Conservation (phyloP, 1,284 basidiomycete species). For the Ceratobasidium sp. region DNA sequence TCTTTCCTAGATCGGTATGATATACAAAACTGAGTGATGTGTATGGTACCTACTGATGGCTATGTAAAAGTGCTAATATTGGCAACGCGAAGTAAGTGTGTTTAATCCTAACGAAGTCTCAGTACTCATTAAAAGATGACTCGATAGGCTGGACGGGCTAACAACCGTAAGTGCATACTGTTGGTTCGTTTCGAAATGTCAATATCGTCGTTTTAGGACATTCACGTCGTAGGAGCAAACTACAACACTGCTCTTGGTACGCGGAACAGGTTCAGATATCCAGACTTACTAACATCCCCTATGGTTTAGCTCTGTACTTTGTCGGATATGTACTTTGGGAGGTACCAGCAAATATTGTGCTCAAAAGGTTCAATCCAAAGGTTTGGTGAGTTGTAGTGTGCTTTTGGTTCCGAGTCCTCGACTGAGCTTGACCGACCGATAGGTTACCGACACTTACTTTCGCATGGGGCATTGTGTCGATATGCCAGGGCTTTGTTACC, state of each 20-base stretch:
- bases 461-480: conserved; percentile 71
- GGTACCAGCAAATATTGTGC: conserved; percentile 74
- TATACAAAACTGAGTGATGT: not conserved
- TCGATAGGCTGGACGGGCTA: conserved; percentile 63
- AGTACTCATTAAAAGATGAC: not conserved
- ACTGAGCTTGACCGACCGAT: not conserved
- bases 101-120: conserved; percentile 44
- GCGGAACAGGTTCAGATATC: conserved; percentile 51
- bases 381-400: conserved; percentile 61
- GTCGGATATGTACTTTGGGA: conserved; percentile 77
- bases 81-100: conserved; percentile 72
- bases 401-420: too few species aligned
- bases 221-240: conserved; percentile 63
- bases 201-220: conserved; percentile 59
- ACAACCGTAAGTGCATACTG: conserved; percentile 56
- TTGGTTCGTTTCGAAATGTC: not conserved
- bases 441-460: conserved; percentile 70
- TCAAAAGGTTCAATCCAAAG: conserved; percentile 71
- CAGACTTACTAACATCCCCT: not conserved
- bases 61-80: conserved; percentile 67
- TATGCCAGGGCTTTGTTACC: conserved; percentile 70
- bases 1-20: conserved; percentile 75
- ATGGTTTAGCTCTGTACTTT: conserved; percentile 67
- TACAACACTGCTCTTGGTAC: conserved; percentile 69
- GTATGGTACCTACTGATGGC: not conserved